Conservation (phyloP, 192 early-diverging fungal species). For the Umbelopsis vinacea region DNA sequence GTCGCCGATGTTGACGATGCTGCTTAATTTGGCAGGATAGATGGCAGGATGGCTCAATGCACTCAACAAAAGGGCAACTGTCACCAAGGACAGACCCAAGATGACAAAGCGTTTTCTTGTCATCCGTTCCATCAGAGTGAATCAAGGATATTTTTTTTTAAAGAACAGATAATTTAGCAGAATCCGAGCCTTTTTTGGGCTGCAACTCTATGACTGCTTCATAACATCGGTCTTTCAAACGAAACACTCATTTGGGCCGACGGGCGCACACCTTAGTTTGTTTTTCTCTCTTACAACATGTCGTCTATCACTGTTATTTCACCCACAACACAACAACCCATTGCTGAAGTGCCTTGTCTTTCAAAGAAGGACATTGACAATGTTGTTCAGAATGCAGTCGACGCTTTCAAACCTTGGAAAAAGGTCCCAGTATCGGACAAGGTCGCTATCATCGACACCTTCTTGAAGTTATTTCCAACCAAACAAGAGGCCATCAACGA, state of each 20-base stretch:
- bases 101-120: constrained; percentile 6
- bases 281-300: background rate
- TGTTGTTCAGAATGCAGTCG: constrained; percentile 44
- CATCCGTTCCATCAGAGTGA: background rate
- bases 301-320: constrained; percentile 35
- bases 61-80: background rate
- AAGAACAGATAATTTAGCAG: background rate
- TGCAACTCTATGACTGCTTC: too few species aligned
- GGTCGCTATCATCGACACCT: constrained; percentile 50
- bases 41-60: background rate
- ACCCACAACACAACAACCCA: constrained; percentile 28
- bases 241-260: background rate
- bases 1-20: constrained; percentile 2
- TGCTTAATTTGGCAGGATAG: constrained; percentile 12
- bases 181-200: too few species aligned
- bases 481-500: constrained; percentile 59
- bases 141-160: background rate
- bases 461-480: constrained; percentile 58
- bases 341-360: constrained; percentile 29
- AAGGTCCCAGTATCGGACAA: constrained; percentile 55
- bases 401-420: constrained; percentile 61
- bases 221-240: background rate
- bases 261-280: background rate
- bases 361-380: constrained; percentile 39
- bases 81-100: background rate